Conservation (phyloP, 805 yeast genomes). For the Lipomyces sp. region DNA sequence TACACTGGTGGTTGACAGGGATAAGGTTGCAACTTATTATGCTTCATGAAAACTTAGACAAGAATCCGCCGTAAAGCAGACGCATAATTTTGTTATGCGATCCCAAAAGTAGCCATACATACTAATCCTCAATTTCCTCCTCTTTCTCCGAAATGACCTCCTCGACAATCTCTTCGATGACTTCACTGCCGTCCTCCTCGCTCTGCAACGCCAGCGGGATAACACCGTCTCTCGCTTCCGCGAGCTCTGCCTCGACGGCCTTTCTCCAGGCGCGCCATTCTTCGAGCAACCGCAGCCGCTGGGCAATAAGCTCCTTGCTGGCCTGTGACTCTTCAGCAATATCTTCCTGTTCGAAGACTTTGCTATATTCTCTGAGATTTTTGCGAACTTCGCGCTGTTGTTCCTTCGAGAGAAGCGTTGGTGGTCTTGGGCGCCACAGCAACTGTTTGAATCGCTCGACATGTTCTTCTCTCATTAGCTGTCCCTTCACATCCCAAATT, state of each 20-base stretch:
- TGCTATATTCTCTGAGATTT: constrained; percentile 85
- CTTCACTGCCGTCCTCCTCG: constrained; percentile 54
- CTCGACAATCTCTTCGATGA: constrained; percentile 75
- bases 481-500: constrained; percentile 83
- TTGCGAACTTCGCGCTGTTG: constrained; percentile 89
- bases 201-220: constrained; percentile 43
- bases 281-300: constrained; percentile 76
- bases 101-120: background rate
- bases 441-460: constrained; percentile 86
- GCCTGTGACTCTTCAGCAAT: constrained; percentile 95
- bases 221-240: constrained; percentile 53
- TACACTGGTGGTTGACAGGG: background rate
- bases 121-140: constrained; percentile 45
- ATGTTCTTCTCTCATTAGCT: constrained; percentile 70
- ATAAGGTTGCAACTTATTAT: background rate
- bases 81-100: background rate
- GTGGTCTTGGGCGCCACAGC: constrained; percentile 98
- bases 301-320: constrained; percentile 82
- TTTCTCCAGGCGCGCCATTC: constrained; percentile 87
- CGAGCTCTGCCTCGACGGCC: constrained; percentile 54
- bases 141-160: constrained; percentile 57
- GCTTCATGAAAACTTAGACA: background rate
- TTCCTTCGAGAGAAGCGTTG: constrained; percentile 69
- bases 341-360: constrained; percentile 92
- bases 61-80: background rate